Evolutionary conservation across 805 yeast genomes (phyloP).

Genomic region (Starmerella cellae): DNA sequence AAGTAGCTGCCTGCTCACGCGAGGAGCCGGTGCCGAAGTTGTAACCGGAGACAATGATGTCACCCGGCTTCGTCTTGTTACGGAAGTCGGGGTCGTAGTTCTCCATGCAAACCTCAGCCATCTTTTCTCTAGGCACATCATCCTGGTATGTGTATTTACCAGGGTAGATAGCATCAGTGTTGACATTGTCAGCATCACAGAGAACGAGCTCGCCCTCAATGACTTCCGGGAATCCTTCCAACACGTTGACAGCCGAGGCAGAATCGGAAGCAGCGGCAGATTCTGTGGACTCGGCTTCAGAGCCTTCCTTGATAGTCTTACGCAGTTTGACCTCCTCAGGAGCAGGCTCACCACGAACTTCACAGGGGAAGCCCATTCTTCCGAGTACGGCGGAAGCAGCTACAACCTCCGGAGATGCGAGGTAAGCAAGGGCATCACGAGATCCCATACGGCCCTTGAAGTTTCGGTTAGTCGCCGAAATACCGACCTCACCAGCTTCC

Average conservation of each 20-base stretch:
- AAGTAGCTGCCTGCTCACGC: slow-evolving; percentile 99
- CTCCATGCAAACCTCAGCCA: slow-evolving; percentile 99
- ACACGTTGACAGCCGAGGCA: slow-evolving; percentile 39
- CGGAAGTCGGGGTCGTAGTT: slow-evolving; percentile 89
- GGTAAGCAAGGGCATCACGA: slow-evolving; percentile 85
- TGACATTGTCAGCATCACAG: slow-evolving; percentile 86
- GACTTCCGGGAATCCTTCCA: slow-evolving; percentile 81
- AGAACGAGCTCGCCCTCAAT: slow-evolving; percentile 85
- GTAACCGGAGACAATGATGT: slow-evolving; percentile 80
- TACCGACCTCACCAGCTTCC: slow-evolving; percentile 94
- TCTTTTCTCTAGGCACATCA: slow-evolving; percentile 82
- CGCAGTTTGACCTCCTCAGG: slow-evolving; percentile 39
- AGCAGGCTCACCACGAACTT: slow-evolving; percentile 48
- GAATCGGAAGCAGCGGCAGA: slow-evolving; percentile 15
- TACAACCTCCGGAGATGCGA: slow-evolving; percentile 95
- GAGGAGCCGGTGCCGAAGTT: slow-evolving; percentile 98
- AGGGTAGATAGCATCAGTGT: slow-evolving; percentile 97
- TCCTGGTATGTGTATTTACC: slow-evolving; percentile 99
- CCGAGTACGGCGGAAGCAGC: slow-evolving; percentile 98
- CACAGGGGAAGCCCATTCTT: slow-evolving; percentile 83
- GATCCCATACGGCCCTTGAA: slow-evolving; percentile 99
- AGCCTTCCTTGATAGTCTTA: slow-evolving; percentile 22
- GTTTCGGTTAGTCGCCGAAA: slow-evolving; percentile 95
- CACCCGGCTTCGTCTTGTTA: slow-evolving; percentile 67
- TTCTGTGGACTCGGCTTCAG: slow-evolving; percentile 25